Percentiles rank a stretch among this genome's conserved stretches.
Conservation (phyloP, 768 basidiomycete species). For the Amanita phalloides region DNA sequence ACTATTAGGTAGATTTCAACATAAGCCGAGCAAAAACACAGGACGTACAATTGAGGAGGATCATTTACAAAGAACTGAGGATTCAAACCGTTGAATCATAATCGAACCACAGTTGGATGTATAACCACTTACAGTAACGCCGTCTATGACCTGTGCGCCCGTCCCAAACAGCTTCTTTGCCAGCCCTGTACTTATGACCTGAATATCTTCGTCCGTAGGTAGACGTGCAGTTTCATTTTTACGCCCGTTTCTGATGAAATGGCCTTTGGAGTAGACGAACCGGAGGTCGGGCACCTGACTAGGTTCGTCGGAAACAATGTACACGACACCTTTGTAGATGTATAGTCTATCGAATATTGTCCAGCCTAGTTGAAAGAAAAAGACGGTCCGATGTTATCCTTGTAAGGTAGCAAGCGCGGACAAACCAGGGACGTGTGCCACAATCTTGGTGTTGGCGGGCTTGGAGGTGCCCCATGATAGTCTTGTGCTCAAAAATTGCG, state of each 20-base stretch:
- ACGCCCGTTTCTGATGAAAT: slow-evolving; percentile 45
- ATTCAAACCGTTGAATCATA: neutral
- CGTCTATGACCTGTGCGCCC: slow-evolving; percentile 66
- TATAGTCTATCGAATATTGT: slow-evolving; percentile 82
- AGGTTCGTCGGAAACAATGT: slow-evolving; percentile 70
- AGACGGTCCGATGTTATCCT: neutral
- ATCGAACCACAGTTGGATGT: neutral
- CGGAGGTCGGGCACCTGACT: slow-evolving; percentile 51
- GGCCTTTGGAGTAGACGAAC: slow-evolving; percentile 62
- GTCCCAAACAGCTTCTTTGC: slow-evolving; percentile 63
- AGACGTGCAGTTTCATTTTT: slow-evolving; percentile 46
- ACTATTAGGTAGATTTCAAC: slow-evolving; percentile 23
- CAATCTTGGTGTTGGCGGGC: slow-evolving; percentile 47
- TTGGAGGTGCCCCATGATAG: slow-evolving; percentile 26
- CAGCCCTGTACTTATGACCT: slow-evolving; percentile 56
- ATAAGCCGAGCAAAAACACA: neutral
- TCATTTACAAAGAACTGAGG: slow-evolving; percentile 74
- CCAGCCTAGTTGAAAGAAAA: slow-evolving; percentile 52
- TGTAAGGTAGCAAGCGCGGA: neutral
- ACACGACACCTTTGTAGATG: slow-evolving; percentile 70
- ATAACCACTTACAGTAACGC: slow-evolving; percentile 45
- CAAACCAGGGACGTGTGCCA: slow-evolving; percentile 70
- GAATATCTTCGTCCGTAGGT: slow-evolving; percentile 74
- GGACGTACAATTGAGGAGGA: slow-evolving; percentile 65
- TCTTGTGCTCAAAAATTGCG: slow-evolving; percentile 14